Percentiles rank a stretch among this genome's conserved stretches.
Evolutionary conservation across 2,329 filamentous ascomycete species (phyloP).

Genomic region (Lasiodiplodia hormozganensis): DNA sequence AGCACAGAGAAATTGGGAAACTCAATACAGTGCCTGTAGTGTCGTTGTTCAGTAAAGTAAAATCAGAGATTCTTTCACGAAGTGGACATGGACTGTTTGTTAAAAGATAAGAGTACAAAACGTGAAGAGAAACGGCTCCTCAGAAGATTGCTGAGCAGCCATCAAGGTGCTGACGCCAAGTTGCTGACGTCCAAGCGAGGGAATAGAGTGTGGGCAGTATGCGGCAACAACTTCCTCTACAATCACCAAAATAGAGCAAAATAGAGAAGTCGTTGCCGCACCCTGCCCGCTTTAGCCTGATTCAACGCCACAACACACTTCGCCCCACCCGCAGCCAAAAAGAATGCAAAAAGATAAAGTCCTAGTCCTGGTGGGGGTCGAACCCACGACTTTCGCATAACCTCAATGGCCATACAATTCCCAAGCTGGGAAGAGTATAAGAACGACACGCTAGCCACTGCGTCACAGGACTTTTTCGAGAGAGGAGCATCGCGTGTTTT

Average conservation of each 20-base stretch:
- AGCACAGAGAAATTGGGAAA: background rate
- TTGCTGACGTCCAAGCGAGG: background rate
- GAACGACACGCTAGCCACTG: constrained; percentile 50
- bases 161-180: constrained; percentile 12
- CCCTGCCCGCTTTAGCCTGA: background rate
- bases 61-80: background rate
- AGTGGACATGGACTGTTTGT: background rate
- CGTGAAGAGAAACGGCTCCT: no score
- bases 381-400: constrained; percentile 50
- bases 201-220: background rate
- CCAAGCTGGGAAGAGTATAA: constrained; percentile 42
- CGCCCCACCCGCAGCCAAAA: background rate
- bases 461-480: constrained; percentile 39
- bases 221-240: no score
- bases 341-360: constrained; percentile 29
- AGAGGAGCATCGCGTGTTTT: background rate
- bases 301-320: background rate
- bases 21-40: no score
- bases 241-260: background rate
- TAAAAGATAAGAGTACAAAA: no score
- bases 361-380: constrained; percentile 45
- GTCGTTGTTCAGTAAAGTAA: no score
- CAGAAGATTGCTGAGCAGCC: no score
- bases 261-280: background rate
- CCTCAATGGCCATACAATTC: constrained; percentile 40